Percentiles rank a stretch among this genome's conserved stretches.
These are phyloP conservation scores for Tolypocladium nubicola DNA, from an alignment of 2,329 filamentous ascomycete genomes.

Conservation along the genomic window DNA sequence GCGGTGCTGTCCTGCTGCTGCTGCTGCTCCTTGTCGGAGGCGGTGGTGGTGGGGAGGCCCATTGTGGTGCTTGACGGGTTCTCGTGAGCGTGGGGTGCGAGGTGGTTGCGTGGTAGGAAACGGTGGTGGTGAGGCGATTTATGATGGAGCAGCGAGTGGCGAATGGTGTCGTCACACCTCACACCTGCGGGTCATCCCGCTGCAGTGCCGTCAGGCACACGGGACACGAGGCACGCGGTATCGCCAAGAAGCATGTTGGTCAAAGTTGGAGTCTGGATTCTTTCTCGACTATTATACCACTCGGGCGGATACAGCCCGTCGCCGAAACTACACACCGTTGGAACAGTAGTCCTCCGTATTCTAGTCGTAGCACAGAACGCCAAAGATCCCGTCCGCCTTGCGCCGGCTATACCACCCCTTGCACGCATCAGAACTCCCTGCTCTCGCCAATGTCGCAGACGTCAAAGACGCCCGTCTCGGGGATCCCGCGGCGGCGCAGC, in stretches of 20 bases:
- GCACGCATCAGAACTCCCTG: slow-evolving; percentile 48
- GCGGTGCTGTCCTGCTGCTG: neutral
- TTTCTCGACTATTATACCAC: too few species aligned
- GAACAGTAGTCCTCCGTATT: too few species aligned
- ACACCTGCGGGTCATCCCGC: neutral
- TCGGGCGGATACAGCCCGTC: too few species aligned
- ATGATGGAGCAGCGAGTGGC: neutral
- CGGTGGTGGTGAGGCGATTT: neutral
- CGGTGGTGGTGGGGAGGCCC: neutral
- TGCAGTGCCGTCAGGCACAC: neutral
- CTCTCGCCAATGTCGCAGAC: slow-evolving; percentile 79
- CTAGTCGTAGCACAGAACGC: too few species aligned
- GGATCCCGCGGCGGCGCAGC: slow-evolving; percentile 53
- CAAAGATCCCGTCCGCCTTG: neutral
- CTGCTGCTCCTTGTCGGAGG: neutral
- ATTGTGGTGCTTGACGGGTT: neutral
- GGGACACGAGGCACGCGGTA: too few species aligned
- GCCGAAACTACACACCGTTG: too few species aligned
- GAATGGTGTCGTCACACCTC: neutral
- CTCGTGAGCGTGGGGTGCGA: neutral
- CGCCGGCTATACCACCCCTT: neutral
- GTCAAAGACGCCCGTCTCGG: slow-evolving; percentile 67
- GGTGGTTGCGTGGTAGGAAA: neutral
- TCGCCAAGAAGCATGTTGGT: too few species aligned
- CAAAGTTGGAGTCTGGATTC: neutral